phyloP scores from a whole-genome alignment of 345 rosid genomes.

The Eucalyptus curtisii region DNA sequence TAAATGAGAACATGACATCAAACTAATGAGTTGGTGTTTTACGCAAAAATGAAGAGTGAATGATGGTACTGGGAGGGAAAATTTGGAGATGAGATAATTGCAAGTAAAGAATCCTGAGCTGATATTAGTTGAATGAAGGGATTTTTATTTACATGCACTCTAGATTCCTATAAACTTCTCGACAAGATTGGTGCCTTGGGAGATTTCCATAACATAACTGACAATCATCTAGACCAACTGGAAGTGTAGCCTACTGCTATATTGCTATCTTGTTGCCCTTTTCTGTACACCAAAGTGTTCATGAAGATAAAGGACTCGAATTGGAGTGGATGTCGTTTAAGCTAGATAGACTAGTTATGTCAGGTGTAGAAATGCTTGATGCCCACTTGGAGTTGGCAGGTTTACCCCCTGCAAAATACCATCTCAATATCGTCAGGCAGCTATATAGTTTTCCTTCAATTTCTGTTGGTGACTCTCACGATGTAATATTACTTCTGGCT shows the following conservation, averaged over 20 bases:
- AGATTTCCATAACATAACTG: not conserved
- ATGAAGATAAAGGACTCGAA: too few species aligned
- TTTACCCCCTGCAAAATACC: not conserved
- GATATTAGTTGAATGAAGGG: not conserved
- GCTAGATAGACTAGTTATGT: too few species aligned
- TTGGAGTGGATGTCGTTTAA: too few species aligned
- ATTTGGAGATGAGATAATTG: not conserved
- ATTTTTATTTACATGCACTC: fast-evolving
- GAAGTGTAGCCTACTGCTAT: not conserved
- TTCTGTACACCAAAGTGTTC: too few species aligned
- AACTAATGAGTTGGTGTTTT: not conserved
- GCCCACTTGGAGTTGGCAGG: not conserved
- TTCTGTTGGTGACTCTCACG: not conserved
- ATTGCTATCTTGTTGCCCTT: not conserved
- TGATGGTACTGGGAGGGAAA: not conserved
- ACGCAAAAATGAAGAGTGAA: not conserved
- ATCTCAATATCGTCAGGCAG: not conserved
- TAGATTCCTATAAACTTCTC: too few species aligned
- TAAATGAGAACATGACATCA: too few species aligned
- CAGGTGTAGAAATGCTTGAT: not conserved
- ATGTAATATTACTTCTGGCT: not conserved
- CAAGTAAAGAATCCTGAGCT: not conserved
- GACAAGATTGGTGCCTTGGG: not conserved
- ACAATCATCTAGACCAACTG: not conserved
- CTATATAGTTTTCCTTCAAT: not conserved